Conservation (phyloP, 306 rosid genomes). For the Luffa aegyptiaca region DNA sequence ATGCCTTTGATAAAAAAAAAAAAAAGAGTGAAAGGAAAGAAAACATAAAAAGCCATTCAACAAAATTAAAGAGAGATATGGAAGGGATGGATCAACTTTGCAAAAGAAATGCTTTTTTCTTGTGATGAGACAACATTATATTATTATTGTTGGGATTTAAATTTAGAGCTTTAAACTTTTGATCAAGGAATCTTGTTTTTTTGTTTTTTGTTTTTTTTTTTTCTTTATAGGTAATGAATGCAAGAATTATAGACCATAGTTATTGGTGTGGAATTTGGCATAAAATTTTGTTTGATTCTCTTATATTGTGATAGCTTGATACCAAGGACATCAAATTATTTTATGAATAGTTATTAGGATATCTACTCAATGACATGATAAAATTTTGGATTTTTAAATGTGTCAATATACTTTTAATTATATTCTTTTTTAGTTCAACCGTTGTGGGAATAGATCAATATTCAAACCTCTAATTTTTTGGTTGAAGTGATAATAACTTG, state of each 20-base stretch:
- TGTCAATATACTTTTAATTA: no score
- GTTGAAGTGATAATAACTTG: no score
- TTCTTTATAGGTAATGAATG: not conserved
- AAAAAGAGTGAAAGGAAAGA: not conserved
- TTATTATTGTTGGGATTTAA: not conserved
- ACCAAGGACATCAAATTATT: not conserved
- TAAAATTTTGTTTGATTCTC: not conserved
- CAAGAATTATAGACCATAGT: not conserved
- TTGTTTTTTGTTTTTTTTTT: not conserved
- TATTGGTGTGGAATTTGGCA: not conserved
- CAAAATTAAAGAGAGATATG: not conserved
- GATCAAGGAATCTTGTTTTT: not conserved
- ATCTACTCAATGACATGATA: not conserved
- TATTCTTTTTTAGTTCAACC: no score
- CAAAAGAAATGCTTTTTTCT: not conserved
- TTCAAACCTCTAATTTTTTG: no score
- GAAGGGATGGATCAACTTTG: not conserved
- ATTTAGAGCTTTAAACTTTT: not conserved
- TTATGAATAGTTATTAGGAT: not conserved
- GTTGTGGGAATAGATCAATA: no score
- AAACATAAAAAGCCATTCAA: not conserved
- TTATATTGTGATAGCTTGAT: not conserved
- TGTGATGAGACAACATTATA: not conserved
- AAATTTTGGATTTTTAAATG: no score
- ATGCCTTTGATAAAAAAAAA: not conserved